Conservation (phyloP, 106 monocot species). For the Apostasia ramifera region DNA sequence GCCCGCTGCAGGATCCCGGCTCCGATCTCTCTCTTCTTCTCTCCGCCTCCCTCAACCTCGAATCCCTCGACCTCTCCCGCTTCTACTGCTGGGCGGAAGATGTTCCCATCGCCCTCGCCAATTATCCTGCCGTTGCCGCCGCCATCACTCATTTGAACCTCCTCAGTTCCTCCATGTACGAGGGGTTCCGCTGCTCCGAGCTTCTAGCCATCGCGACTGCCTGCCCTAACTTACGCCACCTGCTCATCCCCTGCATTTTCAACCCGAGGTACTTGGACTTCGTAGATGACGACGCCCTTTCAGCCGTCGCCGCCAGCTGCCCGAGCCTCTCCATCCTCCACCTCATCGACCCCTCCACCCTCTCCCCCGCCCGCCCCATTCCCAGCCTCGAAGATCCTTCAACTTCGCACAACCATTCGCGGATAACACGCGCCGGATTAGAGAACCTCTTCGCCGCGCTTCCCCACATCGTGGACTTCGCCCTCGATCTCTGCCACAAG, state of each 20-base stretch:
- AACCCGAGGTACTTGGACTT: constrained; percentile 59
- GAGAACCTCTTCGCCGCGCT: constrained; percentile 36
- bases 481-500: constrained; percentile 47
- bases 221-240: constrained; percentile 44
- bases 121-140: constrained; percentile 17
- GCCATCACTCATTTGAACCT: constrained; percentile 45
- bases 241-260: constrained; percentile 65
- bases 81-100: constrained; percentile 99
- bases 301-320: constrained; percentile 42
- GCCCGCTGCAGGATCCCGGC: constrained; percentile 37
- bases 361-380: constrained; percentile 9
- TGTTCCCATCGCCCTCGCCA: constrained; percentile 42
- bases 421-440: constrained; percentile 41
- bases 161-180: constrained; percentile 31
- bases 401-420: constrained; percentile 14
- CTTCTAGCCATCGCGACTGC: constrained; percentile 30
- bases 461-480: constrained; percentile 50
- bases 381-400: neutral
- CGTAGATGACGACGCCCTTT: constrained; percentile 56
- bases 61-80: constrained; percentile 57
- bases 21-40: constrained; percentile 53
- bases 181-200: constrained; percentile 63
- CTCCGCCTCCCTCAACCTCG: constrained; percentile 24
- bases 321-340: constrained; percentile 45
- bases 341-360: constrained; percentile 43